phyloP scores from a whole-genome alignment of 2,329 filamentous ascomycete species.

The Amauroascus niger region DNA sequence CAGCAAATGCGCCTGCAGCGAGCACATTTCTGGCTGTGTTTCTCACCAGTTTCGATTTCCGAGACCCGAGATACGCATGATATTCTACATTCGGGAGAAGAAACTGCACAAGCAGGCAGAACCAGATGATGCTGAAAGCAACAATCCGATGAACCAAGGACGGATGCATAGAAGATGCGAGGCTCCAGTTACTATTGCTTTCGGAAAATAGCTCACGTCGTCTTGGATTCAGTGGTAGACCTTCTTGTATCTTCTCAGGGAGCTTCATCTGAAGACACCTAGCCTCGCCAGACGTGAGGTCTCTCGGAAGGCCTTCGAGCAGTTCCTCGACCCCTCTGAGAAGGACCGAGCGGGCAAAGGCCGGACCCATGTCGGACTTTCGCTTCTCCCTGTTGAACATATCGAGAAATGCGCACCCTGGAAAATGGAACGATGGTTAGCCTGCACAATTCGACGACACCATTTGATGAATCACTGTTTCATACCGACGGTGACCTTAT shows the following conservation, averaged over 20 bases:
- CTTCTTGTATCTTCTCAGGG: not conserved
- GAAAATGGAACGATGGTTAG: not conserved
- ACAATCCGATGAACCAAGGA: conserved; percentile 52
- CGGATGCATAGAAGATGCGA: conserved; percentile 7
- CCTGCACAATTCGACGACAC: not conserved
- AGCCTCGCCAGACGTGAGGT: conserved; percentile 20
- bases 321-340: conserved; percentile 33
- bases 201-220: not conserved
- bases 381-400: conserved; percentile 31
- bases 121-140: conserved; percentile 47
- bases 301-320: conserved; percentile 28
- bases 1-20: not conserved
- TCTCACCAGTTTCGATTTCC: conserved; percentile 22
- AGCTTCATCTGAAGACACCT: not conserved
- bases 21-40: not conserved
- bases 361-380: conserved; percentile 24
- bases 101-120: conserved; percentile 54
- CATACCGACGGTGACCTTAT: conserved; percentile 29
- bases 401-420: conserved; percentile 31
- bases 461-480: not conserved
- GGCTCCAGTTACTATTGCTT: conserved; percentile 11
- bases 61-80: conserved; percentile 41
- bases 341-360: conserved; percentile 28
- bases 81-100: conserved; percentile 52
- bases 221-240: not conserved